phyloP scores from a whole-genome alignment of 768 basidiomycete genomes.

The Pisolithus tinctorius region DNA sequence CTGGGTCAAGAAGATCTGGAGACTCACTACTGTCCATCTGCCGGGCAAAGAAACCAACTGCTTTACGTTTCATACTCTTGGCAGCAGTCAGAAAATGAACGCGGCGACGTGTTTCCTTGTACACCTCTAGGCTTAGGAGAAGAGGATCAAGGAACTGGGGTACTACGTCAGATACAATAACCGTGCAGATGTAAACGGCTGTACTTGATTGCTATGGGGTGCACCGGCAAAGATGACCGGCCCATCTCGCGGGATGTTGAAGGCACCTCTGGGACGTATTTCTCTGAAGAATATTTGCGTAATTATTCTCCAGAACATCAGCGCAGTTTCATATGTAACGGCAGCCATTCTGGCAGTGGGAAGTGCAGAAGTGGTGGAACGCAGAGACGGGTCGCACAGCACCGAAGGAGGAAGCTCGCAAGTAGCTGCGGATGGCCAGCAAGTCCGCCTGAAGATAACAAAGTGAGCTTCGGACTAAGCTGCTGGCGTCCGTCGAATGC shows the following conservation, averaged over 20 bases:
- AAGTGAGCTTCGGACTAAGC: too few relatives aligned
- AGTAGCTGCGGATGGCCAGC: background rate
- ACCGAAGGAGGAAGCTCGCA: constrained; percentile 4
- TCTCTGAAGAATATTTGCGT: constrained; percentile 96
- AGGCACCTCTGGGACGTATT: constrained; percentile 88
- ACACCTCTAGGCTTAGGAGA: constrained; percentile 76
- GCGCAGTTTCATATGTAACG: constrained; percentile 59
- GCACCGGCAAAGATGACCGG: constrained; percentile 92
- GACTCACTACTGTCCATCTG: constrained; percentile 83
- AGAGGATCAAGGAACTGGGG: constrained; percentile 87
- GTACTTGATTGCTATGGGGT: constrained; percentile 86
- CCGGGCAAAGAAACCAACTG: constrained; percentile 74
- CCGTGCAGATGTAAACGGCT: background rate
- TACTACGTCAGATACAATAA: constrained; percentile 9
- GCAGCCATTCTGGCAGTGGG: constrained; percentile 14
- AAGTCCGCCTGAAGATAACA: background rate
- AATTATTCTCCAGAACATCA: constrained; percentile 79
- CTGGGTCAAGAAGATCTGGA: background rate
- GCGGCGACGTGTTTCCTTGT: constrained; percentile 73
- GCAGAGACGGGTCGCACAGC: constrained; percentile 2
- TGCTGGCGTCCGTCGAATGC: too few relatives aligned
- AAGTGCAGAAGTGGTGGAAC: constrained; percentile 3
- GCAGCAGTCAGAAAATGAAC: constrained; percentile 88
- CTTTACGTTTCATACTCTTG: constrained; percentile 74
- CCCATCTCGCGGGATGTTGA: constrained; percentile 86